A percentile compares a stretch with the other conserved stretches of the same genome.
Conservation (phyloP, 1,284 basidiomycete species). For the Salmacisia buchloeana region DNA sequence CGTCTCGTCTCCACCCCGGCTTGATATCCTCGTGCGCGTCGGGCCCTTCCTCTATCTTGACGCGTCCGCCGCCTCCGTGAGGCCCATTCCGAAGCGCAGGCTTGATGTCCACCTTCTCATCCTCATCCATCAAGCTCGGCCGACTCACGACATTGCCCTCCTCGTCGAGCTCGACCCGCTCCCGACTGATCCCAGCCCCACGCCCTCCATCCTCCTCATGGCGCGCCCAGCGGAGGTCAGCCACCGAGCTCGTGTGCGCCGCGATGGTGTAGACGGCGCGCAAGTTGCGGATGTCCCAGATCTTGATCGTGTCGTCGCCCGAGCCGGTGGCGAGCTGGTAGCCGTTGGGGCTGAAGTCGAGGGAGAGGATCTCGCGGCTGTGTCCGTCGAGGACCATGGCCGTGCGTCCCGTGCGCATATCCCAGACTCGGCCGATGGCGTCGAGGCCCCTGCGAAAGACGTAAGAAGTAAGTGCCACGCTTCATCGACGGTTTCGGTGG, state of each 20-base stretch:
- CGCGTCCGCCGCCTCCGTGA: not conserved
- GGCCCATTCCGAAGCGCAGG: not conserved
- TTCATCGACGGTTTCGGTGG: too few relatives aligned
- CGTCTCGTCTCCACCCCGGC: conserved; percentile 16
- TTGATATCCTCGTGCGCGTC: conserved; percentile 9
- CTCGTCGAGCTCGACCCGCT: conserved; percentile 47
- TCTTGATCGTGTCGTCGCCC: conserved; percentile 92
- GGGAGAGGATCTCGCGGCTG: conserved; percentile 82
- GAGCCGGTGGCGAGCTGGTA: conserved; percentile 95
- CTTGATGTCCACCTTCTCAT: not conserved
- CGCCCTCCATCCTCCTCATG: conserved; percentile 38
- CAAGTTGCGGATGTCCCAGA: conserved; percentile 94
- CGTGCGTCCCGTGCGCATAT: conserved; percentile 85
- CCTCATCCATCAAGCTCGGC: not conserved
- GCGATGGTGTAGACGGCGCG: conserved; percentile 92
- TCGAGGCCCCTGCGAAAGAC: conserved; percentile 70
- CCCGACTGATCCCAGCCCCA: not conserved
- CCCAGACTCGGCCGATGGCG: conserved; percentile 95
- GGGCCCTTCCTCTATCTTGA: not conserved
- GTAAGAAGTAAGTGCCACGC: too few relatives aligned
- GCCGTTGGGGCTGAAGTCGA: conserved; percentile 91
- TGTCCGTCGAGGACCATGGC: conserved; percentile 98
- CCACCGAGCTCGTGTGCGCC: conserved; percentile 87
- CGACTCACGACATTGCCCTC: conserved; percentile 43
- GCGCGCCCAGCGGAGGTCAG: conserved; percentile 90